Base-by-base conservation (phyloP, 352 stramenopile genomes). In the Discostella stelligera region DNA sequence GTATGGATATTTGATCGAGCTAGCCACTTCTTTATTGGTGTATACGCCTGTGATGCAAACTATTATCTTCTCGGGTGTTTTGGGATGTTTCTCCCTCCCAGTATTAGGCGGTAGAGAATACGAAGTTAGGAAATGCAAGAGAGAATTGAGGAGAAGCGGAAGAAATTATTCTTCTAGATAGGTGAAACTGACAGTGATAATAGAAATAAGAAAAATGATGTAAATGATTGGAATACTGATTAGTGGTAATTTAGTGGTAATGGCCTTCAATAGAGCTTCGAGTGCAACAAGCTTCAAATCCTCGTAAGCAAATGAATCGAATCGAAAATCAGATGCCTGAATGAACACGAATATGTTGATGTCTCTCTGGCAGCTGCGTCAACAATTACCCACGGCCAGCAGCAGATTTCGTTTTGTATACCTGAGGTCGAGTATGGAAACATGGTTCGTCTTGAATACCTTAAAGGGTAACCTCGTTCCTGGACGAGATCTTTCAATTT, bases 351-450 rank as follows among this genome's bases (percentile, higher is more conserved):
- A n/a, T n/a, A n/a, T n/a, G n/a, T n/a, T n/a, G n/a, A n/a, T n/a
- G n/a, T n/a, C n/a, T n/a, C n/a, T n/a, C n/a, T n/a, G n/a, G n/a
- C n/a, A n/a, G n/a, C n/a, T n/a, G 32, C 32, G 41, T 62, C 41
- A 74, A 73, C 83, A 90, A 52, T 89, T 90, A 27, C 88, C 88
- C 58, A 89, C 82, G n/a, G 81, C 74, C n/a, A 93, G 41, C 18
- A 93, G 58, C 49, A 93, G 65, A 68, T 93, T 93, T 52, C 82
- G 74, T 66, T 90, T 93, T 2, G 83, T 91, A 54, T 86, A 93
- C 52, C 88, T 79, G 18, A 93, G 61, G 65, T 91, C 85, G 71
- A 90, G 74, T n/a, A 93, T 62, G 10, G 67, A 74, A 20, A 80
- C 61, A 81, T 79, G 27, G 74, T 89, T 83, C 62, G 80, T 71